Conservation (phyloP, 1,284 basidiomycete genomes). For the Sphagnurus paluster region DNA sequence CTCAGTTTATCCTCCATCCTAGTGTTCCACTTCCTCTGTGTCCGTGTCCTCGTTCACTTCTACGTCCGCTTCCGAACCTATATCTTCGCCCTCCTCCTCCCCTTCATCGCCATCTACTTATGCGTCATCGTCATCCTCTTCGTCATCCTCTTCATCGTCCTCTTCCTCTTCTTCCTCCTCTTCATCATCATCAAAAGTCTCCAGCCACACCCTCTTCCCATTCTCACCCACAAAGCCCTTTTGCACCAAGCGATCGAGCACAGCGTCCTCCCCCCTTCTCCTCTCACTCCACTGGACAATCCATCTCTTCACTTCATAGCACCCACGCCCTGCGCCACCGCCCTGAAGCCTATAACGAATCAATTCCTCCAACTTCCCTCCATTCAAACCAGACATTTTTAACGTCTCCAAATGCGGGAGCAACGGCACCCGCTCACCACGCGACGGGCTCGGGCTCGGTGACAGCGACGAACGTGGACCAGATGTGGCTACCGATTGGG, state of each 20-base stretch:
- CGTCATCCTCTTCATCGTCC: slow-evolving; percentile 26
- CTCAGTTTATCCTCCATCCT: not conserved
- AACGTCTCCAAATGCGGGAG: slow-evolving; percentile 31
- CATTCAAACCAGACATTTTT: slow-evolving; percentile 30
- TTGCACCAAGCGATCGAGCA: slow-evolving; percentile 35
- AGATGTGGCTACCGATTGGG: not conserved
- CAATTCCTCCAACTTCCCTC: slow-evolving; percentile 22
- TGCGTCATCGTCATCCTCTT: slow-evolving; percentile 20
- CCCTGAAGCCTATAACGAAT: slow-evolving; percentile 16
- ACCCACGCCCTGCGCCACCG: not conserved
- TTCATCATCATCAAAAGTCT: slow-evolving; percentile 25
- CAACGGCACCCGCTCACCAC: slow-evolving; percentile 15
- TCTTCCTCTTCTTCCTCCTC: slow-evolving; percentile 29
- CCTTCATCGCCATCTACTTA: slow-evolving; percentile 1
- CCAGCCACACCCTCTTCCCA: slow-evolving; percentile 22
- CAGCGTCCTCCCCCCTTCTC: slow-evolving; percentile 27
- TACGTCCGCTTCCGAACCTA: not conserved
- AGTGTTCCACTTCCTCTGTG: not conserved
- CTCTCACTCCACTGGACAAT: slow-evolving; percentile 33
- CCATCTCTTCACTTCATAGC: slow-evolving; percentile 25
- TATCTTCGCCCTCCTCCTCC: slow-evolving; percentile 8
- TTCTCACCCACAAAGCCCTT: slow-evolving; percentile 23
- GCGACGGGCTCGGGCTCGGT: not conserved
- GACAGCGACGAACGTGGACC: slow-evolving; percentile 5
- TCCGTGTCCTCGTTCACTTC: not conserved